Percentiles rank a stretch among this genome's conserved stretches.
Conservation (phyloP, 176 grass and related monocot species). For the Oryza meyeriana region DNA sequence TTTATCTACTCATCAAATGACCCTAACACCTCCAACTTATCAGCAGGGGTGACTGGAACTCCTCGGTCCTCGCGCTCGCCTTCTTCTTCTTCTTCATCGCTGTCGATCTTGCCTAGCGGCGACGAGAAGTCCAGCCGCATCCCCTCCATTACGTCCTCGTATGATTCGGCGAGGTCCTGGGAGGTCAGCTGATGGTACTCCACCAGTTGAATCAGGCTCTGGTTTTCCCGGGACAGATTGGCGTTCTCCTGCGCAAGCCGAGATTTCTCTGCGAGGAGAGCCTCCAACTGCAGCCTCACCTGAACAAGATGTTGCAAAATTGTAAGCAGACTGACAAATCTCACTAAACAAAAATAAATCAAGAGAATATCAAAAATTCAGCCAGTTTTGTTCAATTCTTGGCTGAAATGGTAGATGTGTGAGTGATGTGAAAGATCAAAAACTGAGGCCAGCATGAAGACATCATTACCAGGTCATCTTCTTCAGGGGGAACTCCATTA, state of each 20-base stretch:
- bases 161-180: conserved; percentile 58
- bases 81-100: conserved; percentile 15
- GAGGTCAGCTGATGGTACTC: conserved; percentile 97
- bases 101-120: conserved; percentile 42
- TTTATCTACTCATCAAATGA: conserved; percentile 8
- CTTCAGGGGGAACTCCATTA: conserved; percentile 49
- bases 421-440: background rate
- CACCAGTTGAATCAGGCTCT: conserved; percentile 78
- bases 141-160: conserved; percentile 71
- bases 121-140: conserved; percentile 71
- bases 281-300: conserved; percentile 89
- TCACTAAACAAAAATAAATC: too few relatives aligned
- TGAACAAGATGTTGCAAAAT: conserved; percentile 1
- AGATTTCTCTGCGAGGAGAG: conserved; percentile 81
- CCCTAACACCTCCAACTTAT: background rate
- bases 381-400: background rate
- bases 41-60: conserved; percentile 26
- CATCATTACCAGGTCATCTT: conserved; percentile 88
- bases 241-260: conserved; percentile 85
- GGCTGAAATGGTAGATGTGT: background rate
- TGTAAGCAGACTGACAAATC: background rate
- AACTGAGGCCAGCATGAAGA: background rate
- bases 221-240: conserved; percentile 70
- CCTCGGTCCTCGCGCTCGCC: background rate
- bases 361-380: background rate